Conservation (phyloP, 164 flowering plant species). For the Magnolia kwangsiensis region DNA sequence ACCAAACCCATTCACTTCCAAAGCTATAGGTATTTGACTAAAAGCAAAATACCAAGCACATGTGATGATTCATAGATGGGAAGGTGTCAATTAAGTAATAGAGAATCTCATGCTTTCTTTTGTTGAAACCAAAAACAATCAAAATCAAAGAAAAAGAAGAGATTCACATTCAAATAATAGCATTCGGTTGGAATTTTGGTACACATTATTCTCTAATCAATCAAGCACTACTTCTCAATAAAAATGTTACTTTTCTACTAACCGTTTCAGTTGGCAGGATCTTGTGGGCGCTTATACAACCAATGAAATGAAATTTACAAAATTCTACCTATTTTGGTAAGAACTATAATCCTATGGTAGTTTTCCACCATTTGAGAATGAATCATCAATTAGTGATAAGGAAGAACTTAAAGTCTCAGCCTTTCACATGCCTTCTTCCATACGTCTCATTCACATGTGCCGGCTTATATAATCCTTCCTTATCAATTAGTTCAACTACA, state of each 20-base stretch:
- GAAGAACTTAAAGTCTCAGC: too few relatives aligned
- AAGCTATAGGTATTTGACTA: constrained; percentile 23
- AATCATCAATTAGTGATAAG: too few relatives aligned
- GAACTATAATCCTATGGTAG: too few relatives aligned
- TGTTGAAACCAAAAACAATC: background rate
- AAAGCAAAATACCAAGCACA: constrained; percentile 6
- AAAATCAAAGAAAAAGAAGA: background rate
- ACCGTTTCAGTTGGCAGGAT: background rate
- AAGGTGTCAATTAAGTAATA: background rate
- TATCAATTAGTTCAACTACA: too few relatives aligned
- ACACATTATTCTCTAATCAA: background rate
- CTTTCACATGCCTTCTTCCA: too few relatives aligned
- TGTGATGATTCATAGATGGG: constrained; percentile 8
- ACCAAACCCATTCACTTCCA: constrained; percentile 11
- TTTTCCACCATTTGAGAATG: too few relatives aligned
- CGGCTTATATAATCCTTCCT: too few relatives aligned
- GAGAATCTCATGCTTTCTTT: constrained; percentile 19
- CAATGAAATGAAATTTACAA: too few relatives aligned
- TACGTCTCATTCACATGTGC: too few relatives aligned
- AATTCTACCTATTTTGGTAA: too few relatives aligned
- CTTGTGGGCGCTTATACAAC: too few relatives aligned
- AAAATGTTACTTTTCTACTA: background rate
- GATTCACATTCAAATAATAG: background rate
- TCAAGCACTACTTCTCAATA: background rate
- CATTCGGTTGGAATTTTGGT: background rate